A percentile compares a stretch with the other conserved stretches of the same genome.
phyloP scores from a whole-genome alignment of 1,139 yeast species.

The Suhomyces anneliseae region DNA sequence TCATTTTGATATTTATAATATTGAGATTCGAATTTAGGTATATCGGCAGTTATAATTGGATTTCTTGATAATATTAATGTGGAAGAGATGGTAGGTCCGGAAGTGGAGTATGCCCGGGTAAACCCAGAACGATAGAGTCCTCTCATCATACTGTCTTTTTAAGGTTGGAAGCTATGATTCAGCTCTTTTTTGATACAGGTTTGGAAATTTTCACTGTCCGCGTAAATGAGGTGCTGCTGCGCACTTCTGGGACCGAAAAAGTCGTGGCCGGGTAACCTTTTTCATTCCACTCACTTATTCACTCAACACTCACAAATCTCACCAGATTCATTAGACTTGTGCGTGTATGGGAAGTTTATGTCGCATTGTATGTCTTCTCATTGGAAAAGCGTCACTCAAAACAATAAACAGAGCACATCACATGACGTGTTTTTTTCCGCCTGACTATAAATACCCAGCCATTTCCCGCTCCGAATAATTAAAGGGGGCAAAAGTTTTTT shows the following conservation, averaged over 20 bases:
- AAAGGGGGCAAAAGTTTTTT: not conserved
- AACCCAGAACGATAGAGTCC: constrained; percentile 8
- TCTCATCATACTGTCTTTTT: constrained; percentile 10
- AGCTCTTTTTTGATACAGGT: constrained; percentile 4
- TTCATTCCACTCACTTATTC: not conserved
- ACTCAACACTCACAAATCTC: not conserved
- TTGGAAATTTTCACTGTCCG: constrained; percentile 12
- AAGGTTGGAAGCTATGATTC: not conserved
- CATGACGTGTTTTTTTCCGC: too few relatives aligned
- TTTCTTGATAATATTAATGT: constrained; percentile 72
- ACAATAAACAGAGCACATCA: too few relatives aligned
- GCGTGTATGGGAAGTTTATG: too few relatives aligned
- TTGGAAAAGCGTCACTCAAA: too few relatives aligned
- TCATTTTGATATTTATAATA: constrained; percentile 84
- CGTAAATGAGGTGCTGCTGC: constrained; percentile 4
- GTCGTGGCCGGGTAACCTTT: constrained; percentile 7
- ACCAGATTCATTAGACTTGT: too few relatives aligned
- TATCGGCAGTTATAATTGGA: constrained; percentile 81
- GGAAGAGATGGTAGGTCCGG: constrained; percentile 12
- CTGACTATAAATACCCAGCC: not conserved
- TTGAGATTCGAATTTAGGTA: constrained; percentile 67
- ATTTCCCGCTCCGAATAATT: not conserved
- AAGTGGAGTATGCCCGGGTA: constrained; percentile 13
- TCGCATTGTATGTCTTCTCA: too few relatives aligned
- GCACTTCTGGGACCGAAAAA: not conserved